Evolutionary conservation across 208 protist species (phyloP), one percentile per base, ranked within the genome.

Genomic region (Trichomonas vaginalis): DNA sequence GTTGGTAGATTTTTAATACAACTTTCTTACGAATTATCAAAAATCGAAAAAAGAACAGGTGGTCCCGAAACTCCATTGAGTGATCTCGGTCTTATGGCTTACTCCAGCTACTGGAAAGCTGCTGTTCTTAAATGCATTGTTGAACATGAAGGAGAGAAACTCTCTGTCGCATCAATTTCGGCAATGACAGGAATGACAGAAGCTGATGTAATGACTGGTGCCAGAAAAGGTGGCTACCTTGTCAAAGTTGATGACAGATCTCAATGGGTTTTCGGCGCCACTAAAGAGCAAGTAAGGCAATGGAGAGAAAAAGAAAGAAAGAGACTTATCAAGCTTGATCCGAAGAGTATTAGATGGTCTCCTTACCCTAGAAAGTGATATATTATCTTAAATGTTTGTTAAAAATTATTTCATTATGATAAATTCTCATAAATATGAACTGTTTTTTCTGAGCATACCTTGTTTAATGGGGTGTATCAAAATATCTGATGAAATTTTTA

Each of bases 21-120:
- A 47, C 98, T 99, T 23, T 99, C 96, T 83, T 99, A 99, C 96
- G 99, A 99, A 96, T 96, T 99, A 0, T 98, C 98, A 9, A 98
- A 98, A 97, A 0, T 98, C 99, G 97, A 97, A 97, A 27, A 98
- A 17, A 95, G 98, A 90, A 96, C 99, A 14, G 99, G 99, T 35
- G 98, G 98, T 10, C 99, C 99, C 6, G 99, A 99, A 97, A 99
- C 98, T 96, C 99, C 99, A 27, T 98, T 99, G 23, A 99, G 98
- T 82, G 99, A 99, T 97, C 96, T 99, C n/a, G 99, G 99, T 14
- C 35, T 95, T 17, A 47, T 96, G 6, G 88, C 95, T 0, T 97
- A 97, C 47, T 47, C 70, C 2, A 96, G 61, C 0, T 97, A 96
- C 95, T 97, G 97, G 97, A 88, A 47, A 32, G 35, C 23, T 9